These are phyloP conservation scores for Trichoderma erinaceum DNA, from an alignment of 495 filamentous ascomycete genomes.

Conservation along the genomic window DNA sequence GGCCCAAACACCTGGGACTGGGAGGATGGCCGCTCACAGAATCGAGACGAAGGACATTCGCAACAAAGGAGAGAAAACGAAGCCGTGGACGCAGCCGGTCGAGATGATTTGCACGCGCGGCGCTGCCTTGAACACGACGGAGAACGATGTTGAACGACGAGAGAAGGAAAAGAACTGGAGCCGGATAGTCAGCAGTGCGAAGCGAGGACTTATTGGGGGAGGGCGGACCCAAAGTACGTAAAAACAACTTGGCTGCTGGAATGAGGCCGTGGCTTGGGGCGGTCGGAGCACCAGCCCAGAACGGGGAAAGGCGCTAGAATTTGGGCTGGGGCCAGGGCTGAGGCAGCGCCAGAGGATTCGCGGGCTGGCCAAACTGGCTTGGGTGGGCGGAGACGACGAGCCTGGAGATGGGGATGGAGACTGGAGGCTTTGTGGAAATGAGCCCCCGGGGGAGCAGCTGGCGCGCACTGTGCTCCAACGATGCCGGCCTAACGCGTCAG, in stretches of 20 bases:
- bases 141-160: not conserved
- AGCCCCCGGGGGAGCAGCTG: not conserved
- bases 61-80: not conserved
- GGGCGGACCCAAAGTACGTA: slow-evolving; percentile 7
- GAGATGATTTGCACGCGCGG: not conserved
- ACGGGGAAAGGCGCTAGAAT: not conserved
- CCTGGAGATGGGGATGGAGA: not conserved
- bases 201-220: not conserved
- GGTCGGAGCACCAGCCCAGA: not conserved
- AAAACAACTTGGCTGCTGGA: not conserved
- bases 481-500: not conserved
- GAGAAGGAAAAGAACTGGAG: not conserved
- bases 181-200: not conserved
- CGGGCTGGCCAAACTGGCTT: not conserved
- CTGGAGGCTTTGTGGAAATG: not conserved
- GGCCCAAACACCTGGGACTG: not conserved
- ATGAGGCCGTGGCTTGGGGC: not conserved
- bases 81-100: not conserved
- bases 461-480: not conserved
- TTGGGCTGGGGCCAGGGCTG: slow-evolving; percentile 12
- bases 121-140: not conserved
- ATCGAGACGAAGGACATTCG: not conserved
- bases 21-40: not conserved
- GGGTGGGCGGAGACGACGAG: not conserved
- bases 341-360: not conserved